These are phyloP conservation scores for Neoboletus subvelutipes DNA, from an alignment of 768 basidiomycete species.

Conservation along the genomic window DNA sequence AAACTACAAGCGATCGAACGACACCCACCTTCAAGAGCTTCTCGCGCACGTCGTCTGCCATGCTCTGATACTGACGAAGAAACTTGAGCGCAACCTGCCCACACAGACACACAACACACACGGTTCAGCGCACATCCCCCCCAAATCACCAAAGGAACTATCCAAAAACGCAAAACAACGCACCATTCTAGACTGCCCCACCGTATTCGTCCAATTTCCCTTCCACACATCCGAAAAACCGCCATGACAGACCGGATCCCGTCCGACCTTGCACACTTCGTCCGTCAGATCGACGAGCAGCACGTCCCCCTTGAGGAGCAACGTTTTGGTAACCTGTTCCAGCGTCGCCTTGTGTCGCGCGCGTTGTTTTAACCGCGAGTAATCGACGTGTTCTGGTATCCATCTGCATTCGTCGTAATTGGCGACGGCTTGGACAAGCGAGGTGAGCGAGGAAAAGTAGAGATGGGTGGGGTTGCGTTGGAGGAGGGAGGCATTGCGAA, in stretches of 20 bases:
- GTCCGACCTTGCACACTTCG: slow-evolving; percentile 47
- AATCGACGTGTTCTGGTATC: slow-evolving; percentile 52
- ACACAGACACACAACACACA: too few species aligned
- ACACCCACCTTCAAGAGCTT: too few species aligned
- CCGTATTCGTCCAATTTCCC: slow-evolving; percentile 50
- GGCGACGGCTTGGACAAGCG: slow-evolving; percentile 50
- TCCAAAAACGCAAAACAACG: background rate
- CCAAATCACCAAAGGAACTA: too few species aligned
- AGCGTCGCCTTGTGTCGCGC: slow-evolving; percentile 56
- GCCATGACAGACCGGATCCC: slow-evolving; percentile 50
- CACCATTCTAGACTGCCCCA: slow-evolving; percentile 34
- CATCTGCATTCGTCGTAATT: slow-evolving; percentile 60
- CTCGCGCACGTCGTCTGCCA: too few species aligned
- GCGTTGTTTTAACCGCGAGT: slow-evolving; percentile 53
- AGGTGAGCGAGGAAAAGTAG: slow-evolving; percentile 53
- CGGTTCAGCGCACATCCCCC: slow-evolving; percentile 1
- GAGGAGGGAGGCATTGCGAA: too few species aligned
- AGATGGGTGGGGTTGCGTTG: slow-evolving; percentile 47
- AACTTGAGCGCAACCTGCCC: slow-evolving; percentile 57
- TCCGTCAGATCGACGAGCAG: slow-evolving; percentile 56
- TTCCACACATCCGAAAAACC: slow-evolving; percentile 65
- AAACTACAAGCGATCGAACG: background rate
- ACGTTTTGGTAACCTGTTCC: slow-evolving; percentile 55
- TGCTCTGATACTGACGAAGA: too few species aligned
- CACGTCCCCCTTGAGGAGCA: slow-evolving; percentile 49